These are phyloP conservation scores for Talaromyces thailandensis DNA, from an alignment of 495 filamentous ascomycete species.

Conservation along the genomic window DNA sequence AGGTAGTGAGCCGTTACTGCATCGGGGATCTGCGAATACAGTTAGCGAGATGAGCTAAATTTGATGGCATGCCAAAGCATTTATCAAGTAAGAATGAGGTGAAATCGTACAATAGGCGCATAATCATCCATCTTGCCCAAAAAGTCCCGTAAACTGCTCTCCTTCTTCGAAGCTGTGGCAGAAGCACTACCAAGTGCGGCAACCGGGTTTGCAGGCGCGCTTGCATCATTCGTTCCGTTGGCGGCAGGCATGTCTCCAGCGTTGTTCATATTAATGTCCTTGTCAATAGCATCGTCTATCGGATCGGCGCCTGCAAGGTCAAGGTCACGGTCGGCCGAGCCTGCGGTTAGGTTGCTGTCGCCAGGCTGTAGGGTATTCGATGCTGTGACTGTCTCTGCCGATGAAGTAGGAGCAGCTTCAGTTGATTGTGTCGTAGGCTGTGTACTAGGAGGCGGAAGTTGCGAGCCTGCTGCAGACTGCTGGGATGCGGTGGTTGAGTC, in stretches of 20 bases:
- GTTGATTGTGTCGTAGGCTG: background rate
- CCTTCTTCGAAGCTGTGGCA: constrained; percentile 68
- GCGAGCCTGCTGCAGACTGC: background rate
- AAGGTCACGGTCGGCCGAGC: background rate
- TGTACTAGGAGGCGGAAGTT: background rate
- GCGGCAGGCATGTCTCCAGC: background rate
- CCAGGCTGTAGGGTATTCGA: background rate
- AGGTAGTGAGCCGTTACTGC: constrained; percentile 98
- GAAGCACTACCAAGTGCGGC: constrained; percentile 18
- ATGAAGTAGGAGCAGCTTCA: background rate
- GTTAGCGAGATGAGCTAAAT: background rate
- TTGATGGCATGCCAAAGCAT: background rate
- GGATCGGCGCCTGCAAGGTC: background rate
- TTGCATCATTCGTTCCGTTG: constrained; percentile 12
- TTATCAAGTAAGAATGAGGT: background rate
- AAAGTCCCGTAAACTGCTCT: constrained; percentile 84
- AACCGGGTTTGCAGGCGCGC: constrained; percentile 14
- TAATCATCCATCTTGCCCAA: constrained; percentile 96
- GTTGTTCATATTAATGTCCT: constrained; percentile 2
- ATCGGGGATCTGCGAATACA: constrained; percentile 70
- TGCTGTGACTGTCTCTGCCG: background rate
- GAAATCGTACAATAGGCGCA: constrained; percentile 74
- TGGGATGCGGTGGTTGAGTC: background rate
- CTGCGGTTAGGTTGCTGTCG: background rate
- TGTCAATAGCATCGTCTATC: background rate